These are phyloP conservation scores for Cytospora chrysosperma DNA, from an alignment of 2,329 filamentous ascomycete species.

Conservation along the genomic window DNA sequence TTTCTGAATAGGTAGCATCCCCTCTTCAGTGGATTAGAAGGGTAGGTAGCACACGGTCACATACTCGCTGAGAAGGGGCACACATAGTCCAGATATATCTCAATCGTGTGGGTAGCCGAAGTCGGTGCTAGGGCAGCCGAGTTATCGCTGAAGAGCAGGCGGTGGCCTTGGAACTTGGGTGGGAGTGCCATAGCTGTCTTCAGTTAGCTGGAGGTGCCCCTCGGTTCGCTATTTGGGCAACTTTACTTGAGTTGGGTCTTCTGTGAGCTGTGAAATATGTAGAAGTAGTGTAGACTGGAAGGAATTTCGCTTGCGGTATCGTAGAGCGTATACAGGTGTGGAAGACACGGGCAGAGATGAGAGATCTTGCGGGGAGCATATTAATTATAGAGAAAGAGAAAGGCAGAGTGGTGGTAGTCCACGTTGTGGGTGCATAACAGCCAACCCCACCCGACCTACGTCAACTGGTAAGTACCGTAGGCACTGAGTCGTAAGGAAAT, in stretches of 20 bases:
- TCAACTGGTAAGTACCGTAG: too few species aligned
- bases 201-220: background rate
- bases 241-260: background rate
- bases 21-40: too few species aligned
- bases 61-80: constrained; percentile 66
- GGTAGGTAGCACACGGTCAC: background rate
- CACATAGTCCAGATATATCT: constrained; percentile 82
- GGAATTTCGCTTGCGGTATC: background rate
- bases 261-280: background rate
- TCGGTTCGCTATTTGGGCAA: background rate
- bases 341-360: background rate
- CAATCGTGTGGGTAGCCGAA: constrained; percentile 56
- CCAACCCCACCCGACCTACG: too few species aligned
- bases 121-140: constrained; percentile 35
- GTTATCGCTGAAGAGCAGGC: constrained; percentile 46
- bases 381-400: background rate
- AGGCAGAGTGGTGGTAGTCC: background rate
- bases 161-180: constrained; percentile 74
- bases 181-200: constrained; percentile 64
- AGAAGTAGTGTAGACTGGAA: background rate
- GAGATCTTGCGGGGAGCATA: background rate
- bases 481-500: too few species aligned
- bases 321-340: background rate
- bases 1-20: too few species aligned
- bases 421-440: background rate